A percentile compares a stretch with the other conserved stretches of the same genome.
These are phyloP conservation scores for Phaeosphaeriaceae sp. DNA, from an alignment of 2,329 filamentous ascomycete species.

Conservation along the genomic window DNA sequence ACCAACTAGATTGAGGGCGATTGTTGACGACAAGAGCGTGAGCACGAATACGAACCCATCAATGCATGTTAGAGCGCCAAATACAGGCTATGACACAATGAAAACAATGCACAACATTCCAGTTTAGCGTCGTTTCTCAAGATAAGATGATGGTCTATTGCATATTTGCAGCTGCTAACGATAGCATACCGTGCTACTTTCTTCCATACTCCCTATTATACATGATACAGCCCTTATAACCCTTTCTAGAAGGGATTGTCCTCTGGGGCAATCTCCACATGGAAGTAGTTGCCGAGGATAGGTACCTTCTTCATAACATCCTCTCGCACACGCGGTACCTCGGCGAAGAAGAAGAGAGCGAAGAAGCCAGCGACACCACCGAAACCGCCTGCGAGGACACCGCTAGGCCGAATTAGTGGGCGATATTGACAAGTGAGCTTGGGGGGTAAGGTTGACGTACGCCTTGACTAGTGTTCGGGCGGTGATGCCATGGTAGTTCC, in stretches of 20 bases:
- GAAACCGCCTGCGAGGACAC: constrained; percentile 59
- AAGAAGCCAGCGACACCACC: constrained; percentile 64
- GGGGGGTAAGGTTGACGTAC: constrained; percentile 49
- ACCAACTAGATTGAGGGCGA: constrained; percentile 57
- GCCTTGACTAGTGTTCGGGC: constrained; percentile 49
- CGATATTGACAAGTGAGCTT: neutral
- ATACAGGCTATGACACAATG: constrained; percentile 3
- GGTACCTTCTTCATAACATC: constrained; percentile 68
- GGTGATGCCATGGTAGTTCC: constrained; percentile 59
- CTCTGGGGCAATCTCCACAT: constrained; percentile 65
- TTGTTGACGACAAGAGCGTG: too few species aligned
- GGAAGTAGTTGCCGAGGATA: constrained; percentile 63
- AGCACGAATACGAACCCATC: constrained; percentile 1
- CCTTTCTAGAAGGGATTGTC: constrained; percentile 65
- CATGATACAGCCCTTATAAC: constrained; percentile 7
- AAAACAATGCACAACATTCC: constrained; percentile 6
- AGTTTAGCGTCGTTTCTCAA: neutral
- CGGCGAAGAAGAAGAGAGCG: constrained; percentile 69
- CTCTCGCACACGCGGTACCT: constrained; percentile 66
- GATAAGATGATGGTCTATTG: constrained; percentile 39
- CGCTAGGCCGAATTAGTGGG: constrained; percentile 31
- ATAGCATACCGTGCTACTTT: constrained; percentile 28
- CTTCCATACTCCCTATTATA: constrained; percentile 25
- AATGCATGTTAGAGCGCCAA: constrained; percentile 6
- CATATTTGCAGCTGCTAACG: constrained; percentile 30